Evolutionary conservation across 108 stramenopile species (phyloP), one percentile per base, ranked within the genome.

Genomic region (Mayamaea pseudoterrestris): DNA sequence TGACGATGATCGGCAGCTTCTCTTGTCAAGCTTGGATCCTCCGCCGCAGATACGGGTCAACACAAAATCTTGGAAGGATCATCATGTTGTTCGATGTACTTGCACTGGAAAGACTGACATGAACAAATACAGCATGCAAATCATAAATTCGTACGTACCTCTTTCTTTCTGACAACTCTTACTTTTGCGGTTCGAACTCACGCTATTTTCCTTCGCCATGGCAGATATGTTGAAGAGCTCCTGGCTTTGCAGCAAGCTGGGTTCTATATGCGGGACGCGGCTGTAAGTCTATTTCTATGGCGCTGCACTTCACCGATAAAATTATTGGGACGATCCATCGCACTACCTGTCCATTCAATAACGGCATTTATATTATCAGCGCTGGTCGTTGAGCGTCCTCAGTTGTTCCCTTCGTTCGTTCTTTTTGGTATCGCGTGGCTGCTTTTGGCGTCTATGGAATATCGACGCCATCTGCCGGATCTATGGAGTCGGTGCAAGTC

Each of bases 401-500:
- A 71, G 23, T 44, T 77, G 41, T 35, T 68, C 0, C 69, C 69
- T 9, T 57, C 68, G 0, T 67, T 55, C 54, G 7, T 64, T 39
- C 52, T 55, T 57, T 49, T 73, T 17, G 23, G 55, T 20, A 37
- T 69, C 8, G 83, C 77, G 18, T 85, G 80, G 83, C 46, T 74
- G 0, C 66, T 90, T 73, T 46, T 85, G 30, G 81, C 81, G 1
- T 73, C 65, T 26, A 67, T 69, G 53, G 65, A 55, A 5, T 44
- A 53, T 3, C 66, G 78, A 28, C 47, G 61, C 5, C 51, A 67
- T 7, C 73, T 79, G 53, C 88, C 88, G 29, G 78, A 68, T n/a
- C 83, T 77, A 2, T 90, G 83, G 83, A 36, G 57, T 11, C 44
- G 64, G 29, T 73, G 80, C 24, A 70, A 55, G 26, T 72, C 79